phyloP scores from a whole-genome alignment of 1,284 basidiomycete genomes.

The Laetiporus sulphureus region DNA sequence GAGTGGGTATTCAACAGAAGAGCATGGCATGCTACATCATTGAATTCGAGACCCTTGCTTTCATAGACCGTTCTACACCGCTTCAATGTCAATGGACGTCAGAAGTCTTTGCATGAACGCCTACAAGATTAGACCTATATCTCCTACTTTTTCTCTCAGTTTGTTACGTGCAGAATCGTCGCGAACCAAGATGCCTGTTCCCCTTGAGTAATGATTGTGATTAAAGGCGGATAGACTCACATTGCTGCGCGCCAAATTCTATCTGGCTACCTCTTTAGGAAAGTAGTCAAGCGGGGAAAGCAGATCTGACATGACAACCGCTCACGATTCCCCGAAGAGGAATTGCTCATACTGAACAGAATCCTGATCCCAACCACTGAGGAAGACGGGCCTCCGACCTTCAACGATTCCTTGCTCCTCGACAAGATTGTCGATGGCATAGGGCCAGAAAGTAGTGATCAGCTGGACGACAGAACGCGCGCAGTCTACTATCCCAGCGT shows the following conservation, averaged over 20 bases:
- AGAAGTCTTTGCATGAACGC: too few relatives aligned
- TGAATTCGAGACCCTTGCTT: constrained; percentile 70
- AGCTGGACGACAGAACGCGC: constrained; percentile 58
- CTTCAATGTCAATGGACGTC: too few relatives aligned
- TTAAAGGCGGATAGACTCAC: constrained; percentile 26
- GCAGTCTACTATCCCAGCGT: constrained; percentile 59
- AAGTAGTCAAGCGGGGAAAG: too few relatives aligned
- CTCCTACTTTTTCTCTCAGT: constrained; percentile 46
- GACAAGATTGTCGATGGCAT: constrained; percentile 55
- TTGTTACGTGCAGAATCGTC: constrained; percentile 44
- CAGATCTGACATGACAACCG: too few relatives aligned
- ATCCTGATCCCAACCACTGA: constrained; percentile 46
- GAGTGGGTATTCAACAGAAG: background rate
- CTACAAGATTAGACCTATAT: constrained; percentile 58
- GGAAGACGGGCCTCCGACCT: constrained; percentile 57
- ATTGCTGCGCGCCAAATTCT: constrained; percentile 66
- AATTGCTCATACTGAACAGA: constrained; percentile 51
- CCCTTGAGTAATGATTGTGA: background rate
- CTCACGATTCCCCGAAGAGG: constrained; percentile 43
- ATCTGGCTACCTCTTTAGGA: constrained; percentile 42
- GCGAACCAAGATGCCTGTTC: constrained; percentile 61
- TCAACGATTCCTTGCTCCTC: constrained; percentile 53
- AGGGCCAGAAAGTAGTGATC: constrained; percentile 56
- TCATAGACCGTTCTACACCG: constrained; percentile 60
- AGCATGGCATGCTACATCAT: constrained; percentile 39